Base-by-base conservation (phyloP, 768 basidiomycete species). In the Xerocomellus intermedius region DNA sequence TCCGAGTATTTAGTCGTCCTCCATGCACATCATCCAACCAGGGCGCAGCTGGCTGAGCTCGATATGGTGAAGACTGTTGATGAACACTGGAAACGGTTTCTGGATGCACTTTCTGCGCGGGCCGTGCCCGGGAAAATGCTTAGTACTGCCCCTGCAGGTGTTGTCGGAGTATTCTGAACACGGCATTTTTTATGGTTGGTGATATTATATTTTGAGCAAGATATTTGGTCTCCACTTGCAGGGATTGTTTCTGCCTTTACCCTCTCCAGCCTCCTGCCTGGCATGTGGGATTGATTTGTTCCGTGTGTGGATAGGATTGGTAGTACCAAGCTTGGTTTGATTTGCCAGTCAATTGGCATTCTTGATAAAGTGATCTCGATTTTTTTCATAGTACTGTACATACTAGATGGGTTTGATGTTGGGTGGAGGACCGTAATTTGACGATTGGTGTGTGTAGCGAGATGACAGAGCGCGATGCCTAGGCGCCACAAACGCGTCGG, bases 11-110 rank as follows among this genome's bases (percentile, higher is more conserved):
- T 74, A 24, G 72, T 83, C 46, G 69, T 80, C 28, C 67, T 85
- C 6, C 76, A 77, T 45, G 74, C 71, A 1, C 83, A 85, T 63
- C 72, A 64, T 36, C 84, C 84, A 5, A 83, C 80, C 8, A 59
- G 43, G 8, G 65, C 61, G 2, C 84, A 85, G 61, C 60, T 82
- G 3, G 61, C 68, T 24, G 64, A 64, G 32, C 30, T 73, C 3
- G 55, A 54, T 4, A 44, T 42, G 8, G 48, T 60, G 7, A 59
- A 37, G 38, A 37, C 16, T 8, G 55, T 44, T 2, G 61, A 62
- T 17, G 60, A 67, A 21, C 61, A 47, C 0, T 71, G 69, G 70
- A 59, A 7, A n/a, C 48, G 17, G 26, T 57, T 63, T 35, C 21
- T 65, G 50, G 48, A 52, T 13, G 52, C 39, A 0, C 19, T 70